Percentiles rank a stretch among this genome's conserved stretches.
Evolutionary conservation across 305 asterid species (phyloP).

Genomic region (Fraxinus greggii): DNA sequence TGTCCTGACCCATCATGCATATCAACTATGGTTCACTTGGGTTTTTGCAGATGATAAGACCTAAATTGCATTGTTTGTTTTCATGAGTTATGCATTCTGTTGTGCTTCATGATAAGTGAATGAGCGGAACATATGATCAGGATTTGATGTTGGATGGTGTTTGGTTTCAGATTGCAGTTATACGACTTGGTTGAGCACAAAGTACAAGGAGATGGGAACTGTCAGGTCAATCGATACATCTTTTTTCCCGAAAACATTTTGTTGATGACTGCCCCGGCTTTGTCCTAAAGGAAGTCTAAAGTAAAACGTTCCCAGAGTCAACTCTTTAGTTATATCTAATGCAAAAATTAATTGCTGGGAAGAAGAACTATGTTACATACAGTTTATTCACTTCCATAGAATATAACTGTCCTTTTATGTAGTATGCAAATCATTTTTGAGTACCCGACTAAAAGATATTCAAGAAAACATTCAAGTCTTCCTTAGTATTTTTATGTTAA

Average conservation of each 20-base stretch:
- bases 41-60: not conserved
- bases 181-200: slow-evolving; percentile 87
- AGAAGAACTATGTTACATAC: not conserved
- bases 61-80: not conserved
- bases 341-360: not conserved
- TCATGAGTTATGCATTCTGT: not conserved
- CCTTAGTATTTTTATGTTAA: not conserved
- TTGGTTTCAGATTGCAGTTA: slow-evolving; percentile 69
- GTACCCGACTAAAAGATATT: not conserved
- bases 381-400: not conserved
- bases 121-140: slow-evolving; percentile 20
- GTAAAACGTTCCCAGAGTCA: not conserved
- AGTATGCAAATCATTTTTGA: not conserved
- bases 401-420: not conserved
- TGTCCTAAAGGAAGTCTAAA: not conserved
- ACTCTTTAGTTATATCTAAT: not conserved
- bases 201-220: slow-evolving; percentile 85
- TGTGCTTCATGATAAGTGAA: not conserved
- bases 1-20: not conserved
- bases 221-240: slow-evolving; percentile 55
- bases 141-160: slow-evolving; percentile 27
- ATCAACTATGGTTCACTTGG: not conserved
- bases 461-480: not conserved
- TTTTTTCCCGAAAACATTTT: not conserved
- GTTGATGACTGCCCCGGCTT: not conserved